phyloP scores from a whole-genome alignment of 345 rosid species.

The Triadica sebifera region DNA sequence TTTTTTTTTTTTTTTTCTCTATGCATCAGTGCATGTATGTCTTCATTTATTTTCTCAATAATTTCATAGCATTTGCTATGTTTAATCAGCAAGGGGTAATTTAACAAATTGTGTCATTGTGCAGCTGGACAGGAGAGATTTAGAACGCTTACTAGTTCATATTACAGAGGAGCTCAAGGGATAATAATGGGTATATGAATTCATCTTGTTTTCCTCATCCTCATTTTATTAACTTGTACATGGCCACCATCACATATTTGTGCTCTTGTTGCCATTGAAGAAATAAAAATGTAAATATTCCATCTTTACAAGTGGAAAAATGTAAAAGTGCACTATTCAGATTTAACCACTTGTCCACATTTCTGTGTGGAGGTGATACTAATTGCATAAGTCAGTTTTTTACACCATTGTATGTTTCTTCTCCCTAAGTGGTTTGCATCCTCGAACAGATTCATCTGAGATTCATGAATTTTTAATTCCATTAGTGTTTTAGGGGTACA shows the following conservation, averaged over 20 bases:
- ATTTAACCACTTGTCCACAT: background rate
- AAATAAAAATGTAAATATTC: too few relatives aligned
- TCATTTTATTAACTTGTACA: background rate
- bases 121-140: constrained; percentile 99
- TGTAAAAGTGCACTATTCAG: background rate
- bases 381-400: background rate
- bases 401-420: background rate
- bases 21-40: background rate
- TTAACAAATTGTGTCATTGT: constrained; percentile 5
- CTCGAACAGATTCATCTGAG: background rate
- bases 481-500: background rate
- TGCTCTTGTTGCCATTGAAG: too few relatives aligned
- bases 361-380: background rate
- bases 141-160: constrained; percentile 88
- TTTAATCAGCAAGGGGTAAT: background rate
- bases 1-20: too few relatives aligned
- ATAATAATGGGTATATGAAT: constrained; percentile 72
- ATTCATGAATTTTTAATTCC: too few relatives aligned
- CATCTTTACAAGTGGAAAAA: too few relatives aligned
- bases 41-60: background rate
- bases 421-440: background rate
- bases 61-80: background rate
- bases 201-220: constrained; percentile 6
- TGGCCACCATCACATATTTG: background rate
- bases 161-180: constrained; percentile 98